Conservation (phyloP, 2,329 filamentous ascomycete genomes). For the Diaporthe aspalathi region DNA sequence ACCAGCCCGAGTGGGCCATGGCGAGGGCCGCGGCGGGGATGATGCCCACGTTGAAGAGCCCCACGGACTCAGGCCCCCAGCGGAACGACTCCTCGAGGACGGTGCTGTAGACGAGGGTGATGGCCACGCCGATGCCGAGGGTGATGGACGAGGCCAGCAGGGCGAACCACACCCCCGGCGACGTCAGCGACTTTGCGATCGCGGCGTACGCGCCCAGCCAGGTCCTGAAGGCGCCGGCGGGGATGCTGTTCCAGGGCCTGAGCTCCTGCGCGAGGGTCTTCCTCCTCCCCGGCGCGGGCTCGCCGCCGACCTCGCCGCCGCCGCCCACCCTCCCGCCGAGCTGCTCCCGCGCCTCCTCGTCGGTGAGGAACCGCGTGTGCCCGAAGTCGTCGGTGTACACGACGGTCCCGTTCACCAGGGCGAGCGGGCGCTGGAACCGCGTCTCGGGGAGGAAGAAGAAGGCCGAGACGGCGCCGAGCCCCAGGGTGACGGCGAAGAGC, state of each 20-base stretch:
- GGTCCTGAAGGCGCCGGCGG: not conserved
- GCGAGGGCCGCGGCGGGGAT: not conserved
- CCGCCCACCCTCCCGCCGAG: not conserved
- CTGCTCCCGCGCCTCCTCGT: not conserved
- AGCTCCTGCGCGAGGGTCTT: not conserved
- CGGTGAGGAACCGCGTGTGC: not conserved
- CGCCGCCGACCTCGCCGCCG: not conserved
- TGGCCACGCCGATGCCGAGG: slow-evolving; percentile 4
- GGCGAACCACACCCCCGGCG: not conserved
- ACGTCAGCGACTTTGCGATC: not conserved
- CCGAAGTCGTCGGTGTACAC: slow-evolving; percentile 26
- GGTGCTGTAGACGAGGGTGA: slow-evolving; percentile 6
- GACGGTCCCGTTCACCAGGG: slow-evolving; percentile 13
- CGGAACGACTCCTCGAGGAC: slow-evolving; percentile 11
- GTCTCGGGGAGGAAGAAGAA: not conserved
- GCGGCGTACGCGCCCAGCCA: slow-evolving; percentile 1
- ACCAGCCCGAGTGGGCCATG: slow-evolving; percentile 4
- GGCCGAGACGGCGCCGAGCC: not conserved
- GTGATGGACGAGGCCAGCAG: slow-evolving; percentile 4
- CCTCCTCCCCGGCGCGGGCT: not conserved
- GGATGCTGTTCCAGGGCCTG: not conserved
- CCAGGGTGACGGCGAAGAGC: not conserved
- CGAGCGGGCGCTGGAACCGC: slow-evolving; percentile 15
- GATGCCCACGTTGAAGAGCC: slow-evolving; percentile 2
- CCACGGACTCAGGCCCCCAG: not conserved